Conservation (phyloP, 768 basidiomycete species). For the Suillus subaureus region DNA sequence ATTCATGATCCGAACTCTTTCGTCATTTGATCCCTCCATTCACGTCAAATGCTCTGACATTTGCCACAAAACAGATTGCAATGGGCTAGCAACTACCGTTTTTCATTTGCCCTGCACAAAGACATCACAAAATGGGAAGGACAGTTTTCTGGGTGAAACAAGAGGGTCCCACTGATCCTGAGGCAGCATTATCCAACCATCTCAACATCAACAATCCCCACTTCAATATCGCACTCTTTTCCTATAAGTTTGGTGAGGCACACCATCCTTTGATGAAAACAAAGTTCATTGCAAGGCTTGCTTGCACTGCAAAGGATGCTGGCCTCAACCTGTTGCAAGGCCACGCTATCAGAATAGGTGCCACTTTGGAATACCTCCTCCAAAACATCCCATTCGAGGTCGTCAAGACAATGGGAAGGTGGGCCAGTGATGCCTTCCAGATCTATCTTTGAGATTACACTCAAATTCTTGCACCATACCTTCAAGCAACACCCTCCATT, state of each 20-base stretch:
- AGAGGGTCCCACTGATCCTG: slow-evolving; percentile 26
- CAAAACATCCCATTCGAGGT: slow-evolving; percentile 38
- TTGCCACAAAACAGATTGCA: slow-evolving; percentile 19
- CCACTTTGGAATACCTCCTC: slow-evolving; percentile 39
- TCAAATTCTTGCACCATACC: slow-evolving; percentile 31
- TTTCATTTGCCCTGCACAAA: slow-evolving; percentile 18
- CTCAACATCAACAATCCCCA: slow-evolving; percentile 32
- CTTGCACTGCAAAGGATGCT: neutral
- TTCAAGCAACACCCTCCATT: slow-evolving; percentile 24
- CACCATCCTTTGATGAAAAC: slow-evolving; percentile 28
- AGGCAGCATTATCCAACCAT: slow-evolving; percentile 25
- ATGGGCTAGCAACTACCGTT: slow-evolving; percentile 18
- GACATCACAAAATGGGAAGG: slow-evolving; percentile 26
- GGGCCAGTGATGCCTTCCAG: slow-evolving; percentile 37
- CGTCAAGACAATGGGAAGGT: slow-evolving; percentile 36
- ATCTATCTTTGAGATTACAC: slow-evolving; percentile 32
- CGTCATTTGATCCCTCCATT: neutral
- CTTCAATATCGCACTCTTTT: slow-evolving; percentile 28
- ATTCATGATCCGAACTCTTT: slow-evolving; percentile 30
- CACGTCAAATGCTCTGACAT: neutral
- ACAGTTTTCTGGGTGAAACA: slow-evolving; percentile 37
- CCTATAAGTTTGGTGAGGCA: slow-evolving; percentile 19
- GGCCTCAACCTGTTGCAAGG: slow-evolving; percentile 19
- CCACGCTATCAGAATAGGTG: slow-evolving; percentile 30
- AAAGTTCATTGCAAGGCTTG: slow-evolving; percentile 25